phyloP scores from a whole-genome alignment of 1,139 yeast genomes.

The Blastobotrys ciferrii region DNA sequence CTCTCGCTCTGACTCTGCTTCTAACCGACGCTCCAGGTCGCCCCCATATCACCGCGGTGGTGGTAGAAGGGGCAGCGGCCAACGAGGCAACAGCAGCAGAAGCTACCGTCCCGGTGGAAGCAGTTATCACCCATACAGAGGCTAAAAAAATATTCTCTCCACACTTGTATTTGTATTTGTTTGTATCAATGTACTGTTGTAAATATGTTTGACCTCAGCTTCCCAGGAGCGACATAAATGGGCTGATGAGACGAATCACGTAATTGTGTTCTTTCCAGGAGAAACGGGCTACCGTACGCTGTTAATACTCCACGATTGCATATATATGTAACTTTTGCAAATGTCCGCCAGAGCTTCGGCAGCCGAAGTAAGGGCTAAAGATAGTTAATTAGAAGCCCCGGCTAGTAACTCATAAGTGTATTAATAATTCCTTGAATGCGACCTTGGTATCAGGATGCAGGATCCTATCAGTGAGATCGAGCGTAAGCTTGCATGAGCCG shows the following conservation, averaged over 20 bases:
- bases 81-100: conserved; percentile 26
- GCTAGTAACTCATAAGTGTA: too few relatives aligned
- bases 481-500: background rate
- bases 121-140: conserved; percentile 26
- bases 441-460: too few relatives aligned
- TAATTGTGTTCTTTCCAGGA: too few relatives aligned
- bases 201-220: background rate
- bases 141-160: background rate
- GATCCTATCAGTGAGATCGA: background rate
- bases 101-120: conserved; percentile 28
- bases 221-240: background rate
- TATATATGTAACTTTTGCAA: too few relatives aligned
- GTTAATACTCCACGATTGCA: too few relatives aligned
- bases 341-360: too few relatives aligned
- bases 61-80: conserved; percentile 32
- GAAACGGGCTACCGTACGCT: too few relatives aligned
- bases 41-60: conserved; percentile 33
- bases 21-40: conserved; percentile 29
- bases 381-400: too few relatives aligned
- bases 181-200: conserved; percentile 2
- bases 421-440: too few relatives aligned
- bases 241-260: too few relatives aligned
- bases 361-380: too few relatives aligned
- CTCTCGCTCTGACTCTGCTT: conserved; percentile 9
- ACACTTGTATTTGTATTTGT: background rate